phyloP scores from a whole-genome alignment of 345 rosid genomes.

The Brassica incana region DNA sequence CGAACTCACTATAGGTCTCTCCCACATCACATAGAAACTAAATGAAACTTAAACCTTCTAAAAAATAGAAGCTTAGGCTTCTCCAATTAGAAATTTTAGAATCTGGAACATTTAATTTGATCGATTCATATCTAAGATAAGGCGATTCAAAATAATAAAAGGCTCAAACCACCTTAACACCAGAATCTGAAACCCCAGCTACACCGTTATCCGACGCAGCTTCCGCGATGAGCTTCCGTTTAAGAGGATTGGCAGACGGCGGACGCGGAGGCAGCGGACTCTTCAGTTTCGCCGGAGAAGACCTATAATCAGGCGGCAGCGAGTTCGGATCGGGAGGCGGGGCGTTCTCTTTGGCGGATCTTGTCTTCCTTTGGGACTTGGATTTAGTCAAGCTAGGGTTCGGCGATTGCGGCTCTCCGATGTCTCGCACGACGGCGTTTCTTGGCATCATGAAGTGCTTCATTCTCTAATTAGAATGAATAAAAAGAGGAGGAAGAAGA shows the following conservation, averaged over 20 bases:
- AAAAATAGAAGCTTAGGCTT: too few relatives aligned
- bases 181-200: constrained; percentile 54
- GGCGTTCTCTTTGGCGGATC: constrained; percentile 73
- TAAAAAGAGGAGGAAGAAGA: too few relatives aligned
- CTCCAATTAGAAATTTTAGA: too few relatives aligned
- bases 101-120: too few relatives aligned
- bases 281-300: constrained; percentile 59
- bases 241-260: constrained; percentile 83
- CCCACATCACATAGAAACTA: too few relatives aligned
- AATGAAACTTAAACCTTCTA: too few relatives aligned
- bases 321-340: constrained; percentile 66
- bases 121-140: neutral
- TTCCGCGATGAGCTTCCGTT: constrained; percentile 73
- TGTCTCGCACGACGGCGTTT: constrained; percentile 58
- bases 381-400: constrained; percentile 51
- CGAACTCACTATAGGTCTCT: too few relatives aligned
- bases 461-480: constrained; percentile 29
- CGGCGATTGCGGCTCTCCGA: constrained; percentile 44
- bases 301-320: constrained; percentile 32
- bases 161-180: constrained; percentile 55
- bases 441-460: constrained; percentile 80
- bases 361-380: constrained; percentile 46
- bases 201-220: constrained; percentile 40
- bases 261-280: constrained; percentile 85
- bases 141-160: neutral